Evolutionary conservation across 495 filamentous ascomycete genomes (phyloP).

Genomic region (Elasticomyces elasticus): DNA sequence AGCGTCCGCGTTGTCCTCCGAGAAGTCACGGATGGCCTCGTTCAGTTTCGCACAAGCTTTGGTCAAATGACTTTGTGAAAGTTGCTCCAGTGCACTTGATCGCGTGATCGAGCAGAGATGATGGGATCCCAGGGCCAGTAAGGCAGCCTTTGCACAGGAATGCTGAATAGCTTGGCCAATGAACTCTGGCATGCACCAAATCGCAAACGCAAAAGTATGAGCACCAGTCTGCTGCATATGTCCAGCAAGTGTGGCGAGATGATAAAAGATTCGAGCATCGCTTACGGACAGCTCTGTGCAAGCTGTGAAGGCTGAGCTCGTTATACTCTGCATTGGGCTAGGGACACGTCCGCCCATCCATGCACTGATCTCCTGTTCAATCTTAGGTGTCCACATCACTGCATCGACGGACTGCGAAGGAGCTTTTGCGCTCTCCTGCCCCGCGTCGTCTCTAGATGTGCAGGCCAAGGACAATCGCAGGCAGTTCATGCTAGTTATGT

Average conservation of each 20-base stretch:
- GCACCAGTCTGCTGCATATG: neutral
- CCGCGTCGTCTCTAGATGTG: neutral
- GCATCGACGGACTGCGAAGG: neutral
- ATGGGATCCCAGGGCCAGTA: neutral
- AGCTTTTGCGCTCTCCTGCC: neutral
- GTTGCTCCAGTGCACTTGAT: no score
- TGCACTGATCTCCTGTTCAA: neutral
- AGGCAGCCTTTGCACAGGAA: neutral
- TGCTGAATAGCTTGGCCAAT: neutral
- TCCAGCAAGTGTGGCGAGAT: neutral
- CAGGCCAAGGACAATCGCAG: neutral
- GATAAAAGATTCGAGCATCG: neutral
- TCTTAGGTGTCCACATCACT: neutral
- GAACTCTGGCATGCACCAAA: neutral
- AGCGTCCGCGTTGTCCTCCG: neutral
- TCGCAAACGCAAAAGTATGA: neutral
- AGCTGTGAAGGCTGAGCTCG: neutral
- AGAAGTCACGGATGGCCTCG: neutral
- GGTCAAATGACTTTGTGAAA: no score
- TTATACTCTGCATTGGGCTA: neutral
- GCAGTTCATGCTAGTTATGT: neutral
- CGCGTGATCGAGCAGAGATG: neutral
- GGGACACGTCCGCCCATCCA: neutral
- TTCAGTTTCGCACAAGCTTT: neutral
- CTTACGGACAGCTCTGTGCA: neutral